Evolutionary conservation across 2,329 filamentous ascomycete genomes (phyloP).

Genomic region (Aspergillus fijiensis): DNA sequence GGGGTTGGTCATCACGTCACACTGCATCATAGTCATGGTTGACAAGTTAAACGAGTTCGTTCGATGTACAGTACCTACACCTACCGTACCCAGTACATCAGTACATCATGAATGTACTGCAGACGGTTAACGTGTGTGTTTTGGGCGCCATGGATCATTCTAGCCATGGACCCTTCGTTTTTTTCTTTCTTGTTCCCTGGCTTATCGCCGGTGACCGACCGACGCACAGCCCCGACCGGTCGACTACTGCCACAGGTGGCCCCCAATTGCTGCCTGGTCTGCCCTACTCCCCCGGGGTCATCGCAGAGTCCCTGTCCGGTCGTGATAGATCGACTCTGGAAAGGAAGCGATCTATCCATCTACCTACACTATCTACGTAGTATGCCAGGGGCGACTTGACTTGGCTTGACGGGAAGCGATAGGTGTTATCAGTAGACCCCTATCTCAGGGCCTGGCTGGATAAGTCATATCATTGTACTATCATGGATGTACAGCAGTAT

Average conservation of each 20-base stretch:
- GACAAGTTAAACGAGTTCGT: no score
- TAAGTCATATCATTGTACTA: background rate
- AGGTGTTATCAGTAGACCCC: background rate
- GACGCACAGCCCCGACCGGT: no score
- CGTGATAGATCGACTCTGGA: background rate
- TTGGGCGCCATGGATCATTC: background rate
- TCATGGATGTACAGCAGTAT: background rate
- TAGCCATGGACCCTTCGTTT: background rate
- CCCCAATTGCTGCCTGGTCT: background rate
- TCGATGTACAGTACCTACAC: no score
- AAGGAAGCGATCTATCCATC: no score
- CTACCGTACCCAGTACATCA: no score
- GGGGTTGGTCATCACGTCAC: background rate
- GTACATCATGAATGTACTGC: no score
- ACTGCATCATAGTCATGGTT: background rate
- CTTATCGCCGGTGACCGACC: background rate
- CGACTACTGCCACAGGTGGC: background rate
- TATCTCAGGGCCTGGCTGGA: background rate
- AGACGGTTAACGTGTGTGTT: background rate
- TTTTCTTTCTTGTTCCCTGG: background rate
- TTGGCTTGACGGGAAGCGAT: background rate
- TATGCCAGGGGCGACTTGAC: no score
- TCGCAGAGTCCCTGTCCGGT: no score
- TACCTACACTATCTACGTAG: no score
- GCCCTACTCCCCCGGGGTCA: no score